A percentile compares a stretch with the other conserved stretches of the same genome.
Evolutionary conservation across 2,329 filamentous ascomycete genomes (phyloP).

Genomic region (Penicillium sp.): DNA sequence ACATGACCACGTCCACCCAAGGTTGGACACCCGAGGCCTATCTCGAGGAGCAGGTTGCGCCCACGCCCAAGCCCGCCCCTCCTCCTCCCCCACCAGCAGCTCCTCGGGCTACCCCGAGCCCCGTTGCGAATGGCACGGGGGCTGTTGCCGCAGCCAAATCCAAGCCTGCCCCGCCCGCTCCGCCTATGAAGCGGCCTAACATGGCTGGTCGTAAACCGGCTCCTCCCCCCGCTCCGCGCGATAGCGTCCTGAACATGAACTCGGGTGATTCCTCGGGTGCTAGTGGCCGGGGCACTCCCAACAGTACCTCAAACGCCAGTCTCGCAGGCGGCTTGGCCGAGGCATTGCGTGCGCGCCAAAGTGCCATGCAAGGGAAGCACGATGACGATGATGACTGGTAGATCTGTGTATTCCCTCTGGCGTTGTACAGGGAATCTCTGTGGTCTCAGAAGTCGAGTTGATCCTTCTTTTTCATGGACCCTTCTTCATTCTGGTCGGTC

Average conservation of each 20-base stretch:
- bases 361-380: constrained; percentile 64
- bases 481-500: constrained; percentile 4
- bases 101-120: constrained; percentile 53
- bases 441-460: too few relatives aligned
- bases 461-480: too few relatives aligned
- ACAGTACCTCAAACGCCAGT: constrained; percentile 50
- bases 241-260: constrained; percentile 50
- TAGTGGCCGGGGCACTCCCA: constrained; percentile 66
- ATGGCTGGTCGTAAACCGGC: constrained; percentile 63
- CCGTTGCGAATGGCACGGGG: constrained; percentile 49
- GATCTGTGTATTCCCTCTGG: constrained; percentile 8
- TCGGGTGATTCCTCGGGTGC: constrained; percentile 50
- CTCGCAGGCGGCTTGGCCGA: constrained; percentile 70
- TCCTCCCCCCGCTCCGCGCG: constrained; percentile 60
- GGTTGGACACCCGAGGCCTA: constrained; percentile 95
- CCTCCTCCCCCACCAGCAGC: constrained; percentile 44
- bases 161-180: constrained; percentile 69
- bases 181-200: constrained; percentile 73
- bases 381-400: constrained; percentile 68
- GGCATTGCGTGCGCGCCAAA: constrained; percentile 69
- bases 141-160: constrained; percentile 44
- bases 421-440: too few relatives aligned
- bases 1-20: constrained; percentile 59
- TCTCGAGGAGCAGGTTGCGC: constrained; percentile 64
- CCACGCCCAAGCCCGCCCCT: constrained; percentile 55